Percentiles rank a stretch among this genome's conserved stretches.
These are phyloP conservation scores for Phytophthora hibernalis DNA, from an alignment of 352 stramenopile genomes.

Conservation along the genomic window DNA sequence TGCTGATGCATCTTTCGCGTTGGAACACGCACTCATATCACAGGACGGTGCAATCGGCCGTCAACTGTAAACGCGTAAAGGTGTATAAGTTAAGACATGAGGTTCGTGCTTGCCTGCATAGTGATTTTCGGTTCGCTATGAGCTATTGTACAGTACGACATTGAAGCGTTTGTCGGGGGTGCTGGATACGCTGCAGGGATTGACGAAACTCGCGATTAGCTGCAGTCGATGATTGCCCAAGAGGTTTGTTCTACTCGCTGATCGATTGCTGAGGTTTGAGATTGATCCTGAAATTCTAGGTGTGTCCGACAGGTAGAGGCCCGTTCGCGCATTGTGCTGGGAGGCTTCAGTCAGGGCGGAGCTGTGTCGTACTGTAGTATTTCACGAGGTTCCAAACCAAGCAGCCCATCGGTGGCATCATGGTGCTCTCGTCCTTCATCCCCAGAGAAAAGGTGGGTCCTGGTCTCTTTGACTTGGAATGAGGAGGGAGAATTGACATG, in stretches of 20 bases:
- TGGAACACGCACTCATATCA: conserved; percentile 15
- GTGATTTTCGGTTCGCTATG: no score
- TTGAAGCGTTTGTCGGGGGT: conserved; percentile 91
- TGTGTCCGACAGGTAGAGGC: no score
- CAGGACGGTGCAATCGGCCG: conserved; percentile 4
- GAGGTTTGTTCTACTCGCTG: conserved; percentile 38
- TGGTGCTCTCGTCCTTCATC: conserved; percentile 79
- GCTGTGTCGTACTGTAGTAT: conserved; percentile 90
- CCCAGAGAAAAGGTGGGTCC: conserved; percentile 58
- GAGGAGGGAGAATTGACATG: no score
- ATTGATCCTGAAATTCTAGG: conserved; percentile 66
- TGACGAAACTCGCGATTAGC: conserved; percentile 62
- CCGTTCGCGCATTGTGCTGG: conserved; percentile 92
- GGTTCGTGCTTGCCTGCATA: no score
- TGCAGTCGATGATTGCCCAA: conserved; percentile 82
- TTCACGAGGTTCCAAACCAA: conserved; percentile 74
- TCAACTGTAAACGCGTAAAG: no score
- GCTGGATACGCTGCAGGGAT: conserved; percentile 91
- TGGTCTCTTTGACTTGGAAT: no score
- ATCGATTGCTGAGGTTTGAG: no score
- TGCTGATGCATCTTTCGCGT: conserved; percentile 14
- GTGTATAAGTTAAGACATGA: no score
- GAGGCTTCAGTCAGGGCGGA: conserved; percentile 95
- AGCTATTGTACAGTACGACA: conserved; percentile 94
- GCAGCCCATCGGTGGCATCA: conserved; percentile 64